phyloP scores from a whole-genome alignment of 2,329 filamentous ascomycete genomes.

The Penicillium capsulatum region DNA sequence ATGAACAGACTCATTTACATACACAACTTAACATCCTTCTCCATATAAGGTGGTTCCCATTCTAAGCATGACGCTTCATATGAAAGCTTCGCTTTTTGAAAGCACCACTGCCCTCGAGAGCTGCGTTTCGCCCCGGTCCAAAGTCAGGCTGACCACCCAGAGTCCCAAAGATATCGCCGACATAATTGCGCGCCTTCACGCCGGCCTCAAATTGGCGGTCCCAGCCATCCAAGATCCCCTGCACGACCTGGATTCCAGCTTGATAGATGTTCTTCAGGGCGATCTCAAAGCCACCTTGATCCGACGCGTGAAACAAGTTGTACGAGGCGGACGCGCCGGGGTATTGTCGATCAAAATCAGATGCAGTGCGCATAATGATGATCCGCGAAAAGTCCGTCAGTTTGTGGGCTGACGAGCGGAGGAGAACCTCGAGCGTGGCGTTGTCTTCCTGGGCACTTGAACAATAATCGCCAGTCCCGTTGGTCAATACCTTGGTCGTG shows the following conservation, averaged over 20 bases:
- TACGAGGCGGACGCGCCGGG: conserved; percentile 53
- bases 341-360: conserved; percentile 68
- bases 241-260: conserved; percentile 62
- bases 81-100: conserved; percentile 21
- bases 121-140: conserved; percentile 39
- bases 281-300: conserved; percentile 62
- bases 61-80: too few relatives aligned
- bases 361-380: conserved; percentile 65
- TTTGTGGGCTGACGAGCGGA: conserved; percentile 55
- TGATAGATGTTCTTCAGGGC: conserved; percentile 63
- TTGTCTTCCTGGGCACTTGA: conserved; percentile 71
- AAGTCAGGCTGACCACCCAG: conserved; percentile 64
- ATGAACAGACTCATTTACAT: too few relatives aligned
- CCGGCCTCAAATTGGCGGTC: conserved; percentile 55
- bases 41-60: too few relatives aligned
- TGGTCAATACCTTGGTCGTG: conserved; percentile 61
- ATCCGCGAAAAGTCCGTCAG: conserved; percentile 63
- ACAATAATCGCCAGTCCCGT: conserved; percentile 64
- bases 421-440: conserved; percentile 61
- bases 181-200: conserved; percentile 58
- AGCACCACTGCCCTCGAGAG: conserved; percentile 19
- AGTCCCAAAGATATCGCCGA: conserved; percentile 68
- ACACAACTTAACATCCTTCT: too few relatives aligned
- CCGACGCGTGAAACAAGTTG: conserved; percentile 53
- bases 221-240: conserved; percentile 61